phyloP scores from a whole-genome alignment of 2,329 filamentous ascomycete species.

The Pseudogymnoascus sp. region DNA sequence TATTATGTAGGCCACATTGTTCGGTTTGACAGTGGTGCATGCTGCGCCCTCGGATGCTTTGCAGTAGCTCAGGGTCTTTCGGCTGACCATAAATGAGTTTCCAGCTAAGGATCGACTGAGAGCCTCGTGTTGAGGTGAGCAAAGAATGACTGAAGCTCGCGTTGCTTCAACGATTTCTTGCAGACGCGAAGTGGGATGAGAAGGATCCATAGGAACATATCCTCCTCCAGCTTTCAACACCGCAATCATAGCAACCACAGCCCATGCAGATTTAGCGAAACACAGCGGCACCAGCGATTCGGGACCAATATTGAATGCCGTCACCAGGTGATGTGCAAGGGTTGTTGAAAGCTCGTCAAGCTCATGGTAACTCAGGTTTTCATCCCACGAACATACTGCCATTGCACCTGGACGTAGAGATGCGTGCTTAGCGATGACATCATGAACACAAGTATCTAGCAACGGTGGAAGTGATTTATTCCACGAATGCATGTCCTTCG shows the following conservation, averaged over 20 bases:
- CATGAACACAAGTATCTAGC: slow-evolving; percentile 12
- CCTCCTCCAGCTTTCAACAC: slow-evolving; percentile 26
- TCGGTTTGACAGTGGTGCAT: not conserved
- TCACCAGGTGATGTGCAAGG: slow-evolving; percentile 16
- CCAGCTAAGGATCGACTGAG: not conserved
- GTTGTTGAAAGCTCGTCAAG: slow-evolving; percentile 18
- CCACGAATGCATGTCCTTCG: slow-evolving; percentile 1
- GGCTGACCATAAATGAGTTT: not conserved
- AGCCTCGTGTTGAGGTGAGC: not conserved
- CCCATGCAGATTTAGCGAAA: slow-evolving; percentile 27
- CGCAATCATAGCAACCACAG: slow-evolving; percentile 24
- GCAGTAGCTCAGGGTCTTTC: not conserved
- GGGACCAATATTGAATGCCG: not conserved
- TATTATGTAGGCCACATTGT: slow-evolving; percentile 1
- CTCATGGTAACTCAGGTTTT: slow-evolving; percentile 19
- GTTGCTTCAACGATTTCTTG: slow-evolving; percentile 9
- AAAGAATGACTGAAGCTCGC: not conserved
- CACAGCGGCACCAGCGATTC: slow-evolving; percentile 21
- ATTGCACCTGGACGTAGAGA: not conserved
- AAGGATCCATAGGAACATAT: slow-evolving; percentile 27
- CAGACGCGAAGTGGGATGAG: slow-evolving; percentile 23
- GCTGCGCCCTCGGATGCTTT: too few relatives aligned
- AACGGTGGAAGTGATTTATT: not conserved
- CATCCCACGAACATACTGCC: slow-evolving; percentile 19
- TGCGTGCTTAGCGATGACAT: slow-evolving; percentile 11